These are phyloP conservation scores for Chlorociboria aeruginascens DNA, from an alignment of 495 filamentous ascomycete species.

Conservation along the genomic window DNA sequence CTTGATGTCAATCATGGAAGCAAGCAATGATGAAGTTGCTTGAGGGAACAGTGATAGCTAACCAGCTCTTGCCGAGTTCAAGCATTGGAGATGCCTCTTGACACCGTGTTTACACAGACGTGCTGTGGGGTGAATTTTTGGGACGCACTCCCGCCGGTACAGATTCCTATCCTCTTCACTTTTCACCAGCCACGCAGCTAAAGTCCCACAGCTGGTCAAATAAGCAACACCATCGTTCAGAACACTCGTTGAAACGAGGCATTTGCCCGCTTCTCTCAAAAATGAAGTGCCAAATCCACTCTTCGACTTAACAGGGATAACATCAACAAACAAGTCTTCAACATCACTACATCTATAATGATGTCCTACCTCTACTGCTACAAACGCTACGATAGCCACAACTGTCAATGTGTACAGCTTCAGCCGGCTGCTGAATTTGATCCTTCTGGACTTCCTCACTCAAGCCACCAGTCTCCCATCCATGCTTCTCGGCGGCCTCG, in stretches of 20 bases:
- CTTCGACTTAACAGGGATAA: slow-evolving; percentile 10
- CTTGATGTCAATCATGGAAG: slow-evolving; percentile 6
- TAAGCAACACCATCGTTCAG: slow-evolving; percentile 8
- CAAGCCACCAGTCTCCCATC: slow-evolving; percentile 12
- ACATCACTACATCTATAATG: slow-evolving; percentile 16
- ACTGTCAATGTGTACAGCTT: slow-evolving; percentile 18
- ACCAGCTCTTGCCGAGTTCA: background rate
- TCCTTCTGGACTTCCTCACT: slow-evolving; percentile 17
- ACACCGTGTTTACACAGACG: too few relatives aligned
- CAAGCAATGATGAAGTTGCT: slow-evolving; percentile 8
- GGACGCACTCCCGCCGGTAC: too few relatives aligned
- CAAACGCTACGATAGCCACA: slow-evolving; percentile 2
- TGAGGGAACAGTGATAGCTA: slow-evolving; percentile 4
- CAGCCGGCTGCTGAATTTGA: slow-evolving; percentile 8
- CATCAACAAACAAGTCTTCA: slow-evolving; percentile 15
- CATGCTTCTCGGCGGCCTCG: slow-evolving; percentile 8
- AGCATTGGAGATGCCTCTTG: too few relatives aligned
- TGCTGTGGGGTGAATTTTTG: too few relatives aligned
- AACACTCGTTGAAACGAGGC: slow-evolving; percentile 7
- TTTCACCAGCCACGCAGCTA: too few relatives aligned
- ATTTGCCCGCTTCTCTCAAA: slow-evolving; percentile 8
- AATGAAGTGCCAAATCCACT: background rate
- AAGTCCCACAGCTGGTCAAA: background rate
- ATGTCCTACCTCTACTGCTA: slow-evolving; percentile 5
- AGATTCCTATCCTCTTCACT: too few relatives aligned